Base-by-base conservation (phyloP, 2,329 filamentous ascomycete species). In the Epichloe uncinata region DNA sequence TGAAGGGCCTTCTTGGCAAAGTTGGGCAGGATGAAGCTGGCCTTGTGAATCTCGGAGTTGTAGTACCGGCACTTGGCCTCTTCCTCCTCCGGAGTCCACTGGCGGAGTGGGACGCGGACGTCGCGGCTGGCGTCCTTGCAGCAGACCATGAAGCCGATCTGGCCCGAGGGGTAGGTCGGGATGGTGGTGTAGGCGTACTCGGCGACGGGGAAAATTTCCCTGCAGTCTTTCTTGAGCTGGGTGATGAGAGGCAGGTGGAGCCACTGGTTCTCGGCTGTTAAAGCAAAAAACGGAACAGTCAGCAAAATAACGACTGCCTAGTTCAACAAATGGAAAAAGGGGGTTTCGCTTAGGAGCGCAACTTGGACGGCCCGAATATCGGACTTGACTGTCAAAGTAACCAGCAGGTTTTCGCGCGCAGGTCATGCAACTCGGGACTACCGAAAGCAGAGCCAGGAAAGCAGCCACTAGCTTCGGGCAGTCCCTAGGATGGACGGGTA, bases 61-160 rank as follows among this genome's bases (percentile, higher is more conserved):
- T 98, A 98, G 82, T 98, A 98, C 67, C 80, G 81, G 85, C 88
- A 95, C 62, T 91, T 75, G 70, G 87, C 84, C 65, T 87, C 83
- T 79, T 98, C 93, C 72, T 97, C 89, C 72, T 94, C 90, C 56
- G 77, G 66, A 56, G 81, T 76, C 84, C 89, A 95, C 61, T 72
- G 76, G 64, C 93, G 85, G 55, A 96, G 65, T 49, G 93, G 93
- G 71, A 83, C 86, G 69, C 79, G 87, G 66, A 97, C 79, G 71
- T 98, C 79, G 68, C 83, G 81, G 65, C 72, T 81, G 67, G 82
- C 74, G 67, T 97, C 91, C 82, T 98, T 97, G 84, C 79, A 87
- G 83, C 93, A 97, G 66, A 98, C 87, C 90, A 98, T 96, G 84
- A 98, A 98, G 67, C 93, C 93, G 64, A 98, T 98, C 77, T 98